These are phyloP conservation scores for Cnidoscolus chayamansa DNA, from an alignment of 441 rosid species.

Conservation along the genomic window DNA sequence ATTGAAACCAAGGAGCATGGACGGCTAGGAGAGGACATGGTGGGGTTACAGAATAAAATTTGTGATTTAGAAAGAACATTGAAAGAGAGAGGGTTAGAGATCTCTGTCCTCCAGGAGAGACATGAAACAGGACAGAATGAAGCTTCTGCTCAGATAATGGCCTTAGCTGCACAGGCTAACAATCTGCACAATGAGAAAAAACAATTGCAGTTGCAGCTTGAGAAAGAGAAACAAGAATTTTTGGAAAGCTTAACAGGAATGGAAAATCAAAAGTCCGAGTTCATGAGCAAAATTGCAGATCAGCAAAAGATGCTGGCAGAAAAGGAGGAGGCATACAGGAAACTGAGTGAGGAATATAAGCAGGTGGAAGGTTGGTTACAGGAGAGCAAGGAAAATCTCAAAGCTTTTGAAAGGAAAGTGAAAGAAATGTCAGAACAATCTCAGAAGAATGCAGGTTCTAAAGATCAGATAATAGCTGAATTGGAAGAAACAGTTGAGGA, in stretches of 20 bases:
- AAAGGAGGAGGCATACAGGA: slow-evolving; percentile 44
- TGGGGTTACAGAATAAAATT: slow-evolving; percentile 29
- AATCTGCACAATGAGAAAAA: slow-evolving; percentile 40
- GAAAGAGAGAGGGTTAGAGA: slow-evolving; percentile 36
- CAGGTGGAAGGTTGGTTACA: slow-evolving; percentile 41
- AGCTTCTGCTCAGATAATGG: slow-evolving; percentile 39
- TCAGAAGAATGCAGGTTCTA: slow-evolving; percentile 35
- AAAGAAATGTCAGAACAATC: slow-evolving; percentile 56
- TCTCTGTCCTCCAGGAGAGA: slow-evolving; percentile 39
- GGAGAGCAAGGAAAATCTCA: slow-evolving; percentile 55
- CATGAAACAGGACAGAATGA: slow-evolving; percentile 34
- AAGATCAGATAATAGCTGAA: slow-evolving; percentile 41
- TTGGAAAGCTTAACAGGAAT: slow-evolving; percentile 30
- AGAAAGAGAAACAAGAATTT: slow-evolving; percentile 46
- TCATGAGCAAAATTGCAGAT: slow-evolving; percentile 43
- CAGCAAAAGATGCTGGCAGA: slow-evolving; percentile 52
- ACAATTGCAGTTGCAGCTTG: slow-evolving; percentile 44
- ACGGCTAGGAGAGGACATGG: slow-evolving; percentile 39
- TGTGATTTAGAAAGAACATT: slow-evolving; percentile 29
- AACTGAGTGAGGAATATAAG: slow-evolving; percentile 51
- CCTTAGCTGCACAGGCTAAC: slow-evolving; percentile 34
- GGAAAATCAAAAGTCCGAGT: slow-evolving; percentile 36
- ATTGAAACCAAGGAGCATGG: slow-evolving; percentile 34
- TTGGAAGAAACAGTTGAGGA: slow-evolving; percentile 59
- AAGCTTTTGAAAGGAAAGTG: slow-evolving; percentile 56